These are phyloP conservation scores for Geranium brycei DNA, from an alignment of 345 rosid species.

Conservation along the genomic window DNA sequence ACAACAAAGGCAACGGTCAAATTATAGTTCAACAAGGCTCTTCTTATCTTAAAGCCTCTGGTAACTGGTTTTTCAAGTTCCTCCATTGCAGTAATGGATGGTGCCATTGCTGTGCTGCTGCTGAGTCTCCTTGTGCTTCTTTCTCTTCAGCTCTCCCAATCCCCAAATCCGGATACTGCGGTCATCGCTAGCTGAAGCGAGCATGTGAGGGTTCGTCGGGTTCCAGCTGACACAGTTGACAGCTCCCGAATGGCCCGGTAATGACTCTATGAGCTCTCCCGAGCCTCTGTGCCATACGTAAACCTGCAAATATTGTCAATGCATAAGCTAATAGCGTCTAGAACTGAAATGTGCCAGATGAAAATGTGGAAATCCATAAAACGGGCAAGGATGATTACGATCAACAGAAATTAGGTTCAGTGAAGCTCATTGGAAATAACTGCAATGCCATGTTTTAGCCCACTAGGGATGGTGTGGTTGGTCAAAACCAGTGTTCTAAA, in stretches of 20 bases:
- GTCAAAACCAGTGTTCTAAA: no score
- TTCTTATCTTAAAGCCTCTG: constrained; percentile 1
- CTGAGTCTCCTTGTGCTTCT: constrained; percentile 15
- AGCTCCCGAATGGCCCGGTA: constrained; percentile 61
- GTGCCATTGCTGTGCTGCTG: neutral
- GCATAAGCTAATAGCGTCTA: neutral
- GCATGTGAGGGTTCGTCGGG: constrained; percentile 33
- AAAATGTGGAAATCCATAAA: no score
- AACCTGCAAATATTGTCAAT: constrained; percentile 24
- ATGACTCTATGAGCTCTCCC: constrained; percentile 31
- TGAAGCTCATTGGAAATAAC: no score
- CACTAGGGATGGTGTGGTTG: no score
- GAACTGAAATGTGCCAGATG: no score
- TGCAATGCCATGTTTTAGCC: no score
- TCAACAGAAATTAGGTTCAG: no score
- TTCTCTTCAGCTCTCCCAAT: constrained; percentile 15
- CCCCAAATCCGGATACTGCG: constrained; percentile 60
- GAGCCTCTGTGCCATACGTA: constrained; percentile 51
- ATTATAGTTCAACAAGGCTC: neutral
- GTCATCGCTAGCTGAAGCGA: constrained; percentile 43
- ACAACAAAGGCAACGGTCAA: constrained; percentile 32
- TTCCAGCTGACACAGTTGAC: constrained; percentile 42
- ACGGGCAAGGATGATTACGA: no score
- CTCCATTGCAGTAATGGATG: constrained; percentile 21
- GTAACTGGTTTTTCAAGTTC: constrained; percentile 12